phyloP scores from a whole-genome alignment of 768 basidiomycete species.

The Trametes meyenii region DNA sequence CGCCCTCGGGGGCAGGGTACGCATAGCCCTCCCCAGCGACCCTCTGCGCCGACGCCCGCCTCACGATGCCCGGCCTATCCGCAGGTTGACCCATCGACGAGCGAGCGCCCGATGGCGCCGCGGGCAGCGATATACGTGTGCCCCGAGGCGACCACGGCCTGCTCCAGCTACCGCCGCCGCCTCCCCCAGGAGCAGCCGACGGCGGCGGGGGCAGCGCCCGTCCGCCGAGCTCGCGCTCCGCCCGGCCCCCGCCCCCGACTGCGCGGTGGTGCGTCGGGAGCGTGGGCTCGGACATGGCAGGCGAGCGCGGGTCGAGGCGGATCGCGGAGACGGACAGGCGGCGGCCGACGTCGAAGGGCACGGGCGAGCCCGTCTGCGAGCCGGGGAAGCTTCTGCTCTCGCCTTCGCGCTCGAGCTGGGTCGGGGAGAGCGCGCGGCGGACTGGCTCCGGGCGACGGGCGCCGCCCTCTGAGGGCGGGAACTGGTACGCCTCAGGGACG shows the following conservation, averaged over 20 bases:
- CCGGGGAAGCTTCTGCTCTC: slow-evolving; percentile 42
- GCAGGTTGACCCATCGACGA: slow-evolving; percentile 12
- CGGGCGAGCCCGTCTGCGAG: slow-evolving; percentile 48
- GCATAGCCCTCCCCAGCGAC: slow-evolving; percentile 6
- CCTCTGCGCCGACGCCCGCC: slow-evolving; percentile 19
- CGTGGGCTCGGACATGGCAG: neutral
- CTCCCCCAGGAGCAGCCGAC: neutral
- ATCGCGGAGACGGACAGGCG: slow-evolving; percentile 52
- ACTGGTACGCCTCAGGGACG: slow-evolving; percentile 29
- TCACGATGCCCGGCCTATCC: slow-evolving; percentile 10
- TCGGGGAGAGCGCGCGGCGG: slow-evolving; percentile 34
- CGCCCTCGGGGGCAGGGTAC: slow-evolving; percentile 3
- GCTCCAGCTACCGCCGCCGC: neutral
- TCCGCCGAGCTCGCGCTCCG: slow-evolving; percentile 6
- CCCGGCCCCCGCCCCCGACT: neutral
- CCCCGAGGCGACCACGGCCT: slow-evolving; percentile 12
- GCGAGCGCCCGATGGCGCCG: slow-evolving; percentile 4
- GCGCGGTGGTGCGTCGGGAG: neutral
- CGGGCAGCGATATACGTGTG: slow-evolving; percentile 6
- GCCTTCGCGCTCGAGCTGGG: slow-evolving; percentile 36
- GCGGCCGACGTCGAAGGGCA: slow-evolving; percentile 50
- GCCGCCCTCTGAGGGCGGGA: slow-evolving; percentile 25
- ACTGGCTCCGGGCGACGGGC: slow-evolving; percentile 23
- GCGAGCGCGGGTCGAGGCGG: slow-evolving; percentile 47
- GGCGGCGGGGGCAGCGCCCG: slow-evolving; percentile 18